Base-by-base conservation (phyloP, 768 basidiomycete genomes). In the Filobasidium floriforme region DNA sequence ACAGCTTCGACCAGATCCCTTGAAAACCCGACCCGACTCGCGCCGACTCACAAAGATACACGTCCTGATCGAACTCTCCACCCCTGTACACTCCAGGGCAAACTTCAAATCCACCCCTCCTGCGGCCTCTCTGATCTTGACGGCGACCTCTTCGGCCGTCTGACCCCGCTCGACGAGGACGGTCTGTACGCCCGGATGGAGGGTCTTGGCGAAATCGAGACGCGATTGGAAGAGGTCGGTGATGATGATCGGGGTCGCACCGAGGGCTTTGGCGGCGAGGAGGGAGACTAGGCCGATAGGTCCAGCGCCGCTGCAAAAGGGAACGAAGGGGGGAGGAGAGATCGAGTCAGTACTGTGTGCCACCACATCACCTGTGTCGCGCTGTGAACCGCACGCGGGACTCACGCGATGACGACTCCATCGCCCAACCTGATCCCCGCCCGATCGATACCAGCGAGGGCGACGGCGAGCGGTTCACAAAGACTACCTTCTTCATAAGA, bases 281-380 rank as follows among this genome's bases (percentile, higher is more conserved):
- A 80, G 76, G 41, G 79, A 76, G 65, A 81, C 74, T 49, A 81
- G 73, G 40, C 80, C 81, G 67, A 81, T 81, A 7, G 81, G 80
- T 14, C 80, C 81, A 15, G 80, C 80, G 32, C 80, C 80, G 55
- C 78, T 80, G 65, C 1, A 51, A 15, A 63, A n/a, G n/a, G n/a
- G 49, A 29, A 19, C 37, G 15, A 37, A 26, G 60, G 49, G 10
- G 22, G n/a, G 44, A 43, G 24, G 3, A 22, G 10, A 37, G 51
- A 57, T 10, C 43, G 43, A 44, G 43, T 44, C 19, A 44, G 43
- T 44, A n/a, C n/a, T n/a, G n/a, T 28, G 15, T n/a, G 29, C 19
- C 24, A 68, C 15, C 3, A 49, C 9, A n/a, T n/a, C n/a, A n/a
- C n/a, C n/a, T n/a, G n/a, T 37, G 32, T 37, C 9, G 3, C 32